Evolutionary conservation across 257 asterid genomes (phyloP).

Genomic region (Penstemon barbatus): DNA sequence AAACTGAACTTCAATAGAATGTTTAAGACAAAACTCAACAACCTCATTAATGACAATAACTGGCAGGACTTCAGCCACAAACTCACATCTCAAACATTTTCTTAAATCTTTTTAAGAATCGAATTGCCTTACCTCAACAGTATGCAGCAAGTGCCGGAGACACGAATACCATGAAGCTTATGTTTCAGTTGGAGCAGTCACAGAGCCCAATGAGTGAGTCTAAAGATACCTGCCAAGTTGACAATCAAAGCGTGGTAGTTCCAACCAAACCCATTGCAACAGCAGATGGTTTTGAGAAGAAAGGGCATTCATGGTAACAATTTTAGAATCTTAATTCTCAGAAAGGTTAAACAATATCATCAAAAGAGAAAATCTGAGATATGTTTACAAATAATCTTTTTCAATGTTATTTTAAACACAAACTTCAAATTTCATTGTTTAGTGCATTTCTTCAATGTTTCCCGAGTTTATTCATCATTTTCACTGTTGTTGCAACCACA

Average conservation of each 20-base stretch:
- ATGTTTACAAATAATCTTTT: background rate
- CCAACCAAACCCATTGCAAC: constrained; percentile 37
- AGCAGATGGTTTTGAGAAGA: constrained; percentile 62
- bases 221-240: constrained; percentile 29
- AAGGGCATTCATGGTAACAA: constrained; percentile 69
- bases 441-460: background rate
- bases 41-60: constrained; percentile 36
- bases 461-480: background rate
- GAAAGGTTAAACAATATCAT: background rate
- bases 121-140: constrained; percentile 8
- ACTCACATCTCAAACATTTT: constrained; percentile 41
- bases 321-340: background rate
- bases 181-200: constrained; percentile 34
- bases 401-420: background rate
- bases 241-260: constrained; percentile 36
- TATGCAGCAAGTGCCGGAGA: constrained; percentile 26
- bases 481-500: background rate
- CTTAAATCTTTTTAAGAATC: constrained; percentile 20
- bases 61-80: constrained; percentile 44
- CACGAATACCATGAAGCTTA: constrained; percentile 31
- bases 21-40: constrained; percentile 35
- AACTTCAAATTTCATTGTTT: background rate
- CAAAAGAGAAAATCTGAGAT: background rate
- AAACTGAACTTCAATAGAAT: constrained; percentile 23
- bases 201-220: constrained; percentile 32